Base-by-base conservation (phyloP, 2,329 filamentous ascomycete genomes). In the Grosmannia penicillata region DNA sequence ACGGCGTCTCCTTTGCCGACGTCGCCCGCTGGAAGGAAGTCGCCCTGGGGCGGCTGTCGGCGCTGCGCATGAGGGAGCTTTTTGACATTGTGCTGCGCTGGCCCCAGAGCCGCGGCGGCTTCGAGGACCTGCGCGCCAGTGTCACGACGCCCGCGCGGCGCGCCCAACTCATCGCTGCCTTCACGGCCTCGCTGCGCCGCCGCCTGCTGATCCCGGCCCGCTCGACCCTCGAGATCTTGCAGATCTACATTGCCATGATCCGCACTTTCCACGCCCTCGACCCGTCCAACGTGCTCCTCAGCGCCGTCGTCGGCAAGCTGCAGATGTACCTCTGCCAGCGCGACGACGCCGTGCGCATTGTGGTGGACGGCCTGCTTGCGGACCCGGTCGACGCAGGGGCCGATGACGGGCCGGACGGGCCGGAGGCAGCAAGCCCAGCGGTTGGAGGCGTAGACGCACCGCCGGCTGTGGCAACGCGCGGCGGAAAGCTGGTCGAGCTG, bases 41-140 rank as follows among this genome's bases (percentile, higher is more conserved):
- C 48, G 78, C 78, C 14, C 56, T 83, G 32, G 72, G 71, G 3
- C 70, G 78, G 32, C 65, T 89, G 14, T 82, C 81, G 3, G 68
- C 72, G 15, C 62, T 82, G 34, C 70, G 83, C 31, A 82, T 80
- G 33, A 65, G 70, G 8, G 76, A 85, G 50, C 62, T 91, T 9
- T 89, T 86, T 49, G 80, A 87, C 50, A 86, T 89, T 51, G 76
- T 86, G 33, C 67, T 82, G 41, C 66, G 70, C 40, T 91, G 82
- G 82, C 80, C 82, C 4, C 58, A 68, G 26, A 84, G 78, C 47
- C 66, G 70, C 39, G 77, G 78, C 3, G 84, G 78, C 1, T 66
- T 91, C 3, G 71, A 83, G 23, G 84, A 91, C 51, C 70, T 89
- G 45, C 70, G 78, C 43, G 70, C 77, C 38, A 75, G 78, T 33